Conservation (phyloP, 345 rosid genomes). For the Nephelium lappaceum region DNA sequence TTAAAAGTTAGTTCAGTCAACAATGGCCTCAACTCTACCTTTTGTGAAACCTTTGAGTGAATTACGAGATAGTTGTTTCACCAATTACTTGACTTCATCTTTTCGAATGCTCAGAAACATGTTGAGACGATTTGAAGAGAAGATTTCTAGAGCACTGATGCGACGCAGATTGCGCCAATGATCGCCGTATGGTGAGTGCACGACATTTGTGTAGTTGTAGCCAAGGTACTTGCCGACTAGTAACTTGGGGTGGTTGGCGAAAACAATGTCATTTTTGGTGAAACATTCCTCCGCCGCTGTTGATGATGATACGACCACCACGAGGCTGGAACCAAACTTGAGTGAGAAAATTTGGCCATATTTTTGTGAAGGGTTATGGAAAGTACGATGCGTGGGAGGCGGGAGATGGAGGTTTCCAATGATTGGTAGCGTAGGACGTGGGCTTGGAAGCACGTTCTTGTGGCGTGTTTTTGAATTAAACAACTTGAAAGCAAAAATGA, state of each 20-base stretch:
- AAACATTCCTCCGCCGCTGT: constrained; percentile 53
- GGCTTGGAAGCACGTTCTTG: constrained; percentile 44
- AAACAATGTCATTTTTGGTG: constrained; percentile 45
- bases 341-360: constrained; percentile 49
- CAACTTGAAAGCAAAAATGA: constrained; percentile 16
- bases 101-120: constrained; percentile 30
- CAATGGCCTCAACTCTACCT: constrained; percentile 46
- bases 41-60: constrained; percentile 25
- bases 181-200: constrained; percentile 50
- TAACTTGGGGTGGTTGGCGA: constrained; percentile 46
- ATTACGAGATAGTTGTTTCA: constrained; percentile 35
- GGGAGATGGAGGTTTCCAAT: constrained; percentile 51
- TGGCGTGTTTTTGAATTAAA: neutral
- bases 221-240: constrained; percentile 38
- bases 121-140: constrained; percentile 54
- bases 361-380: constrained; percentile 34
- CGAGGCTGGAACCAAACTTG: constrained; percentile 37
- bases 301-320: constrained; percentile 38
- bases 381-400: constrained; percentile 25
- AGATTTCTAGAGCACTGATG: constrained; percentile 45
- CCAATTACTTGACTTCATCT: constrained; percentile 49
- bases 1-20: constrained; percentile 40
- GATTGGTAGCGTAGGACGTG: constrained; percentile 35
- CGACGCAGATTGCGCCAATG: constrained; percentile 75
- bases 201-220: constrained; percentile 42